Base-by-base conservation (phyloP, 2,329 filamentous ascomycete genomes). In the Penicillium sp. region DNA sequence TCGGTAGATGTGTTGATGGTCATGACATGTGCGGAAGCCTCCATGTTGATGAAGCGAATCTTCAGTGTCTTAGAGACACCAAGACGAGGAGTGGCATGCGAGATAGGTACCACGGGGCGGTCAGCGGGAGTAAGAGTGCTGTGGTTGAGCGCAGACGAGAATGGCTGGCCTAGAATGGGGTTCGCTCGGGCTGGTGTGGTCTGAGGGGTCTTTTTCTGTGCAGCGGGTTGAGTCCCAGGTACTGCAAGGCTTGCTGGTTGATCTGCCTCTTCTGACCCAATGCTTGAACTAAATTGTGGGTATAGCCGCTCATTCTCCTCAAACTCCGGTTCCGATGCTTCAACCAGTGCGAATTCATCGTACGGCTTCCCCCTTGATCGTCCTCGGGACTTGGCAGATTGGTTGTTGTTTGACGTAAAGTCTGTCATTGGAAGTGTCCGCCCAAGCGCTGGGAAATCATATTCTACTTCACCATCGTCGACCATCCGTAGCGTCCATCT, bases 331-430 rank as follows among this genome's bases (percentile, higher is more conserved):
- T 78, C 74, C 2, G 78, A 81, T 14, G 85, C 85, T 65, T 85
- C 81, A 1, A 87, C 84, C 2, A 88, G 76, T 18, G 82, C 85
- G 66, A 88, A 88, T 60, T 87, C 85, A 63, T 88, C 85, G 73
- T 85, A 87, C 1, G 83, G 83, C 66, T 85, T 86, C 43, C 85
- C 85, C 56, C 85, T 76, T 42, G 82, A 80, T 49, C 85, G 75
- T 6, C 82, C 80, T 51, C 85, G 78, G 50, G 79, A 64, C 16
- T 71, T 74, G 24, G 71, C 82, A 29, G 82, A 82, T 39, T 84
- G 79, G 61, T 85, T 87, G 68, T 88, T 88, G 72, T 87, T 88
- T 2, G 83, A 86, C 0, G 85, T 86, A 64, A 88, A 88, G 64
- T 87, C 85, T 4, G 80, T 79, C 52, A 87, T 78, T 1, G 83